Evolutionary conservation across 371 early-diverging fungal genomes (phyloP), one percentile per base, ranked within the genome.

Genomic region (Smittium mucronatum): DNA sequence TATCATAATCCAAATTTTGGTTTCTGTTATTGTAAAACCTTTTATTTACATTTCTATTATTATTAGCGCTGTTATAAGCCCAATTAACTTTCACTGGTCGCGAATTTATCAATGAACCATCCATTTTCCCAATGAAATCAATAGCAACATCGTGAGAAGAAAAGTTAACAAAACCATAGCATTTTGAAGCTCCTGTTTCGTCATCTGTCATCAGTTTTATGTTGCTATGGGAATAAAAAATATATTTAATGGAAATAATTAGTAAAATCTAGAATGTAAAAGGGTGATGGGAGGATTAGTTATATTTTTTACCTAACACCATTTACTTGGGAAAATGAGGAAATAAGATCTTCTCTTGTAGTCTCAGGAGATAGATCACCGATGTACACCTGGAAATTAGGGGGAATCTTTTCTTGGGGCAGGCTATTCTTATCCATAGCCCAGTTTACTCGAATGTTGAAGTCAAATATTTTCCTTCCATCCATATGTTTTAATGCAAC

Each of bases 191-290:
- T 26, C 90, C 89, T 31, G 93, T 85, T 69, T 81, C 79, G 36
- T 80, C 73, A 72, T 93, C 89, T 87, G 88, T 87, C 86, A 92
- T 88, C 33, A 94, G 88, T 57, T 89, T 85, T 34, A 91, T 89
- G 69, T 93, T 86, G 32, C 91, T 91, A 75, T 25, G 16, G 69
- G n/a, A 60, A 65, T 32, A 33, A 65, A n/a, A 34, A n/a, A 65
- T 11, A 65, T 5, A n/a, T 17, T 65, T n/a, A 15, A 11, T 65
- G 32, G 34, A 33, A 34, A 65, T 65, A 32, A 5, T n/a, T 2
- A 65, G 34, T n/a, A 2, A 31, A 1, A 65, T n/a, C 16, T 30
- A 61, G 11, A 61, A 61, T 11, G 32, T 11, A 5, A 61, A 28
- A 11, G 32, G n/a, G 32, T 32, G n/a, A 61, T 15, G n/a, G 32